phyloP scores from a whole-genome alignment of 192 early-diverging fungal species.

The Gonapodya sp. region DNA sequence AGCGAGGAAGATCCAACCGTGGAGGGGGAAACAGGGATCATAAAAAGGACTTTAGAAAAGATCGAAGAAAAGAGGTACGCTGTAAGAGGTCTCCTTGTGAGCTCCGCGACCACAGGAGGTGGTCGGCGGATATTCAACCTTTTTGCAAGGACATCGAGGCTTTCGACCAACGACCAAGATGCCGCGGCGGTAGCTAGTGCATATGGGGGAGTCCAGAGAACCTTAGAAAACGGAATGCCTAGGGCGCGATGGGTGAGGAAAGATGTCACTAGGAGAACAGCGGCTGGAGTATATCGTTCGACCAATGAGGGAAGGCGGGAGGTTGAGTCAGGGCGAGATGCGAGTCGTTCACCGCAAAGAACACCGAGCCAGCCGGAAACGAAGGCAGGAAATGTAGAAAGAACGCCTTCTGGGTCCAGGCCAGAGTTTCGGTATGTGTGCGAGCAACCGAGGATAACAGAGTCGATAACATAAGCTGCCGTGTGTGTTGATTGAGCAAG shows the following conservation, averaged over 20 bases:
- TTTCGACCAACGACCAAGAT: slow-evolving; percentile 18
- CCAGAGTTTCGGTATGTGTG: slow-evolving; percentile 22
- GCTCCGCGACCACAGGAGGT: neutral
- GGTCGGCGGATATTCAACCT: neutral
- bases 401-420: slow-evolving; percentile 38
- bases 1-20: neutral
- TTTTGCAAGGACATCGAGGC: slow-evolving; percentile 25
- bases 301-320: neutral
- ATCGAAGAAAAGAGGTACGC: neutral
- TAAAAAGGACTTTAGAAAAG: neutral
- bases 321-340: neutral
- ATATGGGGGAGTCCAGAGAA: slow-evolving; percentile 44
- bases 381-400: slow-evolving; percentile 33
- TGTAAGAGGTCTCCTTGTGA: neutral
- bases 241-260: neutral
- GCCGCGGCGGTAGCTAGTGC: slow-evolving; percentile 26
- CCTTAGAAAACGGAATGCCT: slow-evolving; percentile 35
- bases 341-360: slow-evolving; percentile 21
- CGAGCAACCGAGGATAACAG: slow-evolving; percentile 16
- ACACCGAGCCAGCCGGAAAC: slow-evolving; percentile 34
- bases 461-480: slow-evolving; percentile 21
- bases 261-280: neutral
- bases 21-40: neutral
- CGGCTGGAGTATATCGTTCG: neutral
- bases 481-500: neutral